A percentile compares a stretch with the other conserved stretches of the same genome.
phyloP scores from a whole-genome alignment of 73 alveolate genomes.

The Breviolum minutum region DNA sequence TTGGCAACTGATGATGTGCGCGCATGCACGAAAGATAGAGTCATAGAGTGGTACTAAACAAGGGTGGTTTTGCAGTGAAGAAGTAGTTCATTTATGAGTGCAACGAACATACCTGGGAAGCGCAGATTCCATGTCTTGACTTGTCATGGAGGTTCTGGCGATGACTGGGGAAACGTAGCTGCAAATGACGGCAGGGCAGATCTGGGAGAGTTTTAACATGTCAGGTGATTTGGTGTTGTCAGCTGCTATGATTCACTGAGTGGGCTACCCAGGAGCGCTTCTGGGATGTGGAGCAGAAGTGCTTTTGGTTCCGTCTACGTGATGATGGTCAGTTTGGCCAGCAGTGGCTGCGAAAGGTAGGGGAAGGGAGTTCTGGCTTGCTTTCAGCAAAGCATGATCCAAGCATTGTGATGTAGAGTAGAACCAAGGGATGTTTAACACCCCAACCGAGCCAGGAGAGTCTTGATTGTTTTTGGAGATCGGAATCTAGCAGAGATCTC shows the following conservation, averaged over 20 bases:
- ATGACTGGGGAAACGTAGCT: constrained; percentile 12
- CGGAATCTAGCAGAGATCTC: too few relatives aligned
- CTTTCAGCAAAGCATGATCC: background rate
- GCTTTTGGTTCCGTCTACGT: constrained; percentile 79
- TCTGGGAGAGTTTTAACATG: too few relatives aligned
- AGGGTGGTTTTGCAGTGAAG: too few relatives aligned
- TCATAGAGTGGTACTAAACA: too few relatives aligned
- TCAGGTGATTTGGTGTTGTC: too few relatives aligned
- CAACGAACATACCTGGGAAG: background rate
- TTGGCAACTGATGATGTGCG: too few relatives aligned
- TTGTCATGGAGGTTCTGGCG: background rate
- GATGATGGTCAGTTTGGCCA: constrained; percentile 65
- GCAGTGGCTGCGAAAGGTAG: constrained; percentile 78
- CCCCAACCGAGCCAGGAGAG: too few relatives aligned
- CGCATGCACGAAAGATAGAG: too few relatives aligned
- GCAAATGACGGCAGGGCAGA: background rate
- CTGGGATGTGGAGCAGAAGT: constrained; percentile 56
- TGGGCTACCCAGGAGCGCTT: background rate
- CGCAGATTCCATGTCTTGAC: background rate
- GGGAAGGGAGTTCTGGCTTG: background rate
- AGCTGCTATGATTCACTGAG: background rate
- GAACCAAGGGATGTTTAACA: too few relatives aligned
- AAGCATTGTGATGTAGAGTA: too few relatives aligned
- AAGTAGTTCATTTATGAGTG: too few relatives aligned
- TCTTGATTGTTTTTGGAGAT: too few relatives aligned